A percentile compares a stretch with the other conserved stretches of the same genome.
phyloP scores from a whole-genome alignment of 495 filamentous ascomycete genomes.

The Hypoxylon lenormandii region DNA sequence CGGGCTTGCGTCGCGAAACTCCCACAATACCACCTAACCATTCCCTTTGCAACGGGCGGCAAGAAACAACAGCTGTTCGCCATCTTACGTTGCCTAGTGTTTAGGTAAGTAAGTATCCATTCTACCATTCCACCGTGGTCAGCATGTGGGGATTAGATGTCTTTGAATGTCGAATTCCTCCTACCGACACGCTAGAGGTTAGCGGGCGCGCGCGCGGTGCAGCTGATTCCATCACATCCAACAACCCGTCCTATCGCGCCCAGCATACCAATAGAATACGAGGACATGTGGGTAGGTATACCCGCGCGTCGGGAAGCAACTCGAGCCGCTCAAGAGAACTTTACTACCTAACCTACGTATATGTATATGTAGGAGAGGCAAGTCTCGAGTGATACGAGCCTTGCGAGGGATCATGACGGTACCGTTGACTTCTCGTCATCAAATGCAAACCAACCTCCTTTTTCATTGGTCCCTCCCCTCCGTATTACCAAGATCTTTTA shows the following conservation, averaged over 20 bases:
- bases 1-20: conserved; percentile 30
- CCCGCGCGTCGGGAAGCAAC: conserved; percentile 23
- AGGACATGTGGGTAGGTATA: conserved; percentile 36
- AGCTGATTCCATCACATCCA: conserved; percentile 9
- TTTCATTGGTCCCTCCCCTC: conserved; percentile 16
- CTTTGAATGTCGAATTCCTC: conserved; percentile 14
- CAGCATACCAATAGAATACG: conserved; percentile 15
- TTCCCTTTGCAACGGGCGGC: conserved; percentile 14
- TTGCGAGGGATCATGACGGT: conserved; percentile 15
- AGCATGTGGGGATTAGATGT: conserved; percentile 14
- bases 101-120: too few relatives aligned
- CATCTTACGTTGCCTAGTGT: conserved; percentile 35
- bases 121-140: conserved; percentile 1
- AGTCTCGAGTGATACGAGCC: conserved; percentile 20
- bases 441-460: background rate
- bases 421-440: conserved; percentile 8
- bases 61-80: conserved; percentile 27
- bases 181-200: conserved; percentile 28
- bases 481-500: conserved; percentile 7
- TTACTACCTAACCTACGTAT: too few relatives aligned
- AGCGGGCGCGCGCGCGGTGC: conserved; percentile 18
- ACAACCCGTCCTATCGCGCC: conserved; percentile 5
- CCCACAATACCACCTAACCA: conserved; percentile 39
- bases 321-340: background rate
- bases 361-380: conserved; percentile 5